phyloP scores from a whole-genome alignment of 2,329 filamentous ascomycete species.

The Alternaria brassicicola region DNA sequence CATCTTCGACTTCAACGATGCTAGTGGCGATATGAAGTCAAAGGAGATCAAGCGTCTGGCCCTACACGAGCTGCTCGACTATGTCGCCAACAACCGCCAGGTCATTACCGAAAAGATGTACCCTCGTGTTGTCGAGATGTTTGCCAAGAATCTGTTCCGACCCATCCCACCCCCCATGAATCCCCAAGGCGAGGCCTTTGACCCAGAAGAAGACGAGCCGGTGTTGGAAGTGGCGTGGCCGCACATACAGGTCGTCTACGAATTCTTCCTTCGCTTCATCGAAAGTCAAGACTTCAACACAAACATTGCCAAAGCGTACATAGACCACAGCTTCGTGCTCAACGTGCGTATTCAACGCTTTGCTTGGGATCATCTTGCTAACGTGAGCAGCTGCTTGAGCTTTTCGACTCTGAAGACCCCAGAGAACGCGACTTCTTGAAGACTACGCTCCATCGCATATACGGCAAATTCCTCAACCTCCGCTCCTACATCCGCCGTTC shows the following conservation, averaged over 20 bases:
- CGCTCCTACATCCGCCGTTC: conserved; percentile 96
- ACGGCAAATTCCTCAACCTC: conserved; percentile 97
- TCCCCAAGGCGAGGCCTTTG: conserved; percentile 96
- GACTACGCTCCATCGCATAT: conserved; percentile 96
- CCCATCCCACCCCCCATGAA: conserved; percentile 97
- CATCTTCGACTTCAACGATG: conserved; percentile 99
- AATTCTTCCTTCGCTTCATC: conserved; percentile 98
- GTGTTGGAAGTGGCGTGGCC: conserved; percentile 98
- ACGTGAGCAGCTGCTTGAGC: conserved; percentile 74
- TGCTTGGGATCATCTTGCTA: conserved; percentile 17
- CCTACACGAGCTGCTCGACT: conserved; percentile 93
- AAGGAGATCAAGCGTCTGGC: conserved; percentile 99
- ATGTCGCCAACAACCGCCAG: conserved; percentile 97
- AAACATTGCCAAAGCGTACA: conserved; percentile 98
- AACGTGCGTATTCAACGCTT: conserved; percentile 58
- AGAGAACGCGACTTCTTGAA: conserved; percentile 97
- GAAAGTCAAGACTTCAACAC: conserved; percentile 99
- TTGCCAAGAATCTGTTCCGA: conserved; percentile 96
- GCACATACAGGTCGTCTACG: conserved; percentile 98
- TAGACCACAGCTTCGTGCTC: conserved; percentile 96
- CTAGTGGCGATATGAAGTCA: conserved; percentile 97
- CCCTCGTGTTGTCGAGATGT: conserved; percentile 97
- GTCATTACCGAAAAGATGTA: conserved; percentile 99
- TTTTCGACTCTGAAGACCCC: conserved; percentile 98
- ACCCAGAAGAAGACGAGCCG: conserved; percentile 97